Evolutionary conservation across 192 early-diverging fungal genomes (phyloP).

Genomic region (Coemansia nantahalensis): DNA sequence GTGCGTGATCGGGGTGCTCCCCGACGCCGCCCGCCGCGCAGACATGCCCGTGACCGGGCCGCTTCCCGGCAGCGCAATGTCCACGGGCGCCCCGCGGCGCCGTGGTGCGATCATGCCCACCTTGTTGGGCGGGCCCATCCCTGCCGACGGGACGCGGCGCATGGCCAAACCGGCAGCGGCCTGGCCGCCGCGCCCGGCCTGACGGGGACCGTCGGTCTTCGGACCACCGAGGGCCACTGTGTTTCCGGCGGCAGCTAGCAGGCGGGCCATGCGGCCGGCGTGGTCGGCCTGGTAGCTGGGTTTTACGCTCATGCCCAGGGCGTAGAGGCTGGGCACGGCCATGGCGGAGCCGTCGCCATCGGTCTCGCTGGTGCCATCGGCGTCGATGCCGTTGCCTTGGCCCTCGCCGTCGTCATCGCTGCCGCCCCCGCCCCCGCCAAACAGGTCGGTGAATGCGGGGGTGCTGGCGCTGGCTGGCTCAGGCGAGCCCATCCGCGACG

Average conservation of each 20-base stretch:
- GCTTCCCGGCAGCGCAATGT: constrained; percentile 18
- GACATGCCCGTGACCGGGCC: constrained; percentile 4
- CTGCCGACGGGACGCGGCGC: constrained; percentile 11
- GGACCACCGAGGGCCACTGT: neutral
- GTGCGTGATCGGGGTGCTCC: constrained; percentile 1
- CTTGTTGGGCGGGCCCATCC: constrained; percentile 3
- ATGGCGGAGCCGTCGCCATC: neutral
- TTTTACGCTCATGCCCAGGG: constrained; percentile 15
- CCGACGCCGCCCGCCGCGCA: neutral
- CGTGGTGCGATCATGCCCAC: constrained; percentile 24
- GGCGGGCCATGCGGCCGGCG: constrained; percentile 22
- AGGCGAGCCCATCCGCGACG: constrained; percentile 18
- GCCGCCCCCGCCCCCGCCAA: constrained; percentile 11
- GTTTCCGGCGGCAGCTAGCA: constrained; percentile 20
- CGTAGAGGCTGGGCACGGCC: constrained; percentile 1
- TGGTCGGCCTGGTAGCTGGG: constrained; percentile 25
- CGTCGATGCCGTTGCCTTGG: neutral
- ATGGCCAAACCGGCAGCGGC: neutral
- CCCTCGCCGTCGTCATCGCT: constrained; percentile 1
- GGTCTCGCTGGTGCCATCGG: neutral
- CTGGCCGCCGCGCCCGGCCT: neutral
- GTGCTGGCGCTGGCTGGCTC: constrained; percentile 6
- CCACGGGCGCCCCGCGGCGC: constrained; percentile 10
- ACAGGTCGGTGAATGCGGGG: constrained; percentile 16
- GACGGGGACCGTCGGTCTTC: neutral